Evolutionary conservation across 2,329 filamentous ascomycete genomes (phyloP), one percentile per base, ranked within the genome.

Genomic region (Simplicillium aogashimaense): DNA sequence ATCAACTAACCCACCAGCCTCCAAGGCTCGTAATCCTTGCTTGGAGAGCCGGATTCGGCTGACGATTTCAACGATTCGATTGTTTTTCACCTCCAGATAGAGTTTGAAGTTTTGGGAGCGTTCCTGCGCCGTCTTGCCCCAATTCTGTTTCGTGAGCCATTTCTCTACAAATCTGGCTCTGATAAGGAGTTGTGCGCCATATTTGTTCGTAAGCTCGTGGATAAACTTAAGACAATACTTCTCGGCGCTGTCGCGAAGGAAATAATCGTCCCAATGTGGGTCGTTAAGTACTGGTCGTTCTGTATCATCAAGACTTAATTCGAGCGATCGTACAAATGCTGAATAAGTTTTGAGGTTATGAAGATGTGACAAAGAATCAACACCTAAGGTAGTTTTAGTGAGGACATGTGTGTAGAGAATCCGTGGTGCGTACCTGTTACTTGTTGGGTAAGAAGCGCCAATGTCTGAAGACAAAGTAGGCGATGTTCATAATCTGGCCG

Each of bases 131-230:
- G 59, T 60, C 14, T 67, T 63, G 15, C 82, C 83, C 66, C 83
- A 88, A 7, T 77, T 74, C 55, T 88, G 86, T 50, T 75, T 78
- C 29, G 67, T 72, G n/a, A 89, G 70, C 84, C 84, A 89, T 41
- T 75, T 77, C 44, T 81, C 78, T 31, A 89, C 70, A 45, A 89
- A 76, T 7, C 71, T 70, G 30, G 80, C 77, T 53, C 76, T 68
- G 41, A 81, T 61, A 14, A 87, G 60, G 39, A 70, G 70, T 18
- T 69, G 67, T 2, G 71, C 62, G 14, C 75, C 71, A 48, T 76
- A 74, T 45, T 74, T 73, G 43, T 68, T 70, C n/a, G 82, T 65
- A 3, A 87, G 62, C 44, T 78, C 68, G 29, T 63, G 58, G 36
- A 78, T 52, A 35, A 82, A 68, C 58, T 74, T 67, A 36, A 82